Evolutionary conservation across 805 yeast genomes (phyloP), one percentile per base, ranked within the genome.

Genomic region (Candida chilensis): DNA sequence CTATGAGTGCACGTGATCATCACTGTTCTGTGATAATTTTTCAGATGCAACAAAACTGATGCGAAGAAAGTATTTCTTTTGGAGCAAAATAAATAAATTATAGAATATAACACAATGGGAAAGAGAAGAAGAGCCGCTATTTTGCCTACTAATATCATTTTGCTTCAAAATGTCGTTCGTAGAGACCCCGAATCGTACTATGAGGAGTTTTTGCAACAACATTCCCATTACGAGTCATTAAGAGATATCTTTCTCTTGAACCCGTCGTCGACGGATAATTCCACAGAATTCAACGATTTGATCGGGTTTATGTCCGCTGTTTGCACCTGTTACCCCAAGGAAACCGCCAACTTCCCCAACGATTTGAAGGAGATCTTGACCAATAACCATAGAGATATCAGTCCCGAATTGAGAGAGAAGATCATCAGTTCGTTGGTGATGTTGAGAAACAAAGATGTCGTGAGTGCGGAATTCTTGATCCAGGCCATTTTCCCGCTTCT

Each of bases 271-370:
- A 53, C n/a, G n/a, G n/a, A n/a, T n/a, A n/a, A n/a, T n/a, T n/a
- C n/a, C n/a, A n/a, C n/a, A 24, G 81, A 79, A 41, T 83, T 92
- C 49, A 72, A 72, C 7, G 97, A 88, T 40, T 63, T 88, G 37
- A 76, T 92, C 32, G 94, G 95, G 0, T 90, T 92, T 49, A 79
- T 92, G 27, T 71, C 95, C 12, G 96, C 95, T 27, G 96, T 92
- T 29, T 85, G 95, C 49, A 59, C 73, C 9, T 87, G 95, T 43
- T 92, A 78, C 48, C 95, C 96, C 5, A 74, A 79, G 37, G 95
- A 90, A 41, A 90, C 98, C 1, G 74, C 73, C 4, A 68, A 66
- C 24, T 92, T 85, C 48, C 96, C 98, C 1, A 67, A 71, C 12
- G 97, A 90, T 47, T 57, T 92, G 42, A 75, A 75, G 42, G 64